Evolutionary conservation across 2,329 filamentous ascomycete species (phyloP).

Genomic region (Aspergillus niger): DNA sequence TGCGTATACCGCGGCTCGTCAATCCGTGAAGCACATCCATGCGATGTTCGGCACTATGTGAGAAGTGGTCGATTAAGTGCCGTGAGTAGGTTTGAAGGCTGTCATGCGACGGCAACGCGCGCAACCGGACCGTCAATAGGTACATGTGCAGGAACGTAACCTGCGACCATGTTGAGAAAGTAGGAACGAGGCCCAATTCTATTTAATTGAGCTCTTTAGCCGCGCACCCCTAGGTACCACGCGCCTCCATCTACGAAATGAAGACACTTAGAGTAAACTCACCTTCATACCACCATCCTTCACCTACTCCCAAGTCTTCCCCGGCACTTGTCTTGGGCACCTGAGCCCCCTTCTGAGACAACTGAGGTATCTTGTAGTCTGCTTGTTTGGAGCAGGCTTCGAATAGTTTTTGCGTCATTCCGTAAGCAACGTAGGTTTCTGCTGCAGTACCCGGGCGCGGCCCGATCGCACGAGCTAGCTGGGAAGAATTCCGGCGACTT

Average conservation of each 20-base stretch:
- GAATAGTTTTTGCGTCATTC: constrained; percentile 75
- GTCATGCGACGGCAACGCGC: constrained; percentile 68
- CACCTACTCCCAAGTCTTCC: constrained; percentile 76
- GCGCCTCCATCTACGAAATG: background rate
- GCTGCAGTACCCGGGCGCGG: constrained; percentile 45
- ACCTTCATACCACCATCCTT: constrained; percentile 83
- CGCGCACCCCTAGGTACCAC: background rate
- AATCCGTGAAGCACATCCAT: constrained; percentile 56
- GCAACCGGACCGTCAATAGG: constrained; percentile 78
- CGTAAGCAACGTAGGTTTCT: constrained; percentile 77
- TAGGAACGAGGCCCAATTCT: constrained; percentile 79
- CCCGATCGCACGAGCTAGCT: constrained; percentile 33
- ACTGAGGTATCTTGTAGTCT: constrained; percentile 73
- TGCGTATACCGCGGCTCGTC: constrained; percentile 55
- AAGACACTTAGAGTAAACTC: constrained; percentile 31
- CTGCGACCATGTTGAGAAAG: constrained; percentile 94
- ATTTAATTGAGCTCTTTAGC: constrained; percentile 6
- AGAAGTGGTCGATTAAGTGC: constrained; percentile 93
- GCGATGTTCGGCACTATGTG: constrained; percentile 67
- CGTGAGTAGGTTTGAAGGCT: constrained; percentile 77
- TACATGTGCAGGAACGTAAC: constrained; percentile 97
- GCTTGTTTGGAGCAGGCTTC: constrained; percentile 72
- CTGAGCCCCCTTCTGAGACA: constrained; percentile 64
- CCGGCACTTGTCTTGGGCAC: constrained; percentile 74
- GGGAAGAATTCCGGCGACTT: constrained; percentile 26